Evolutionary conservation across 2,329 filamentous ascomycete genomes (phyloP), one percentile per base, ranked within the genome.

Genomic region (Fusarium cicatricum): DNA sequence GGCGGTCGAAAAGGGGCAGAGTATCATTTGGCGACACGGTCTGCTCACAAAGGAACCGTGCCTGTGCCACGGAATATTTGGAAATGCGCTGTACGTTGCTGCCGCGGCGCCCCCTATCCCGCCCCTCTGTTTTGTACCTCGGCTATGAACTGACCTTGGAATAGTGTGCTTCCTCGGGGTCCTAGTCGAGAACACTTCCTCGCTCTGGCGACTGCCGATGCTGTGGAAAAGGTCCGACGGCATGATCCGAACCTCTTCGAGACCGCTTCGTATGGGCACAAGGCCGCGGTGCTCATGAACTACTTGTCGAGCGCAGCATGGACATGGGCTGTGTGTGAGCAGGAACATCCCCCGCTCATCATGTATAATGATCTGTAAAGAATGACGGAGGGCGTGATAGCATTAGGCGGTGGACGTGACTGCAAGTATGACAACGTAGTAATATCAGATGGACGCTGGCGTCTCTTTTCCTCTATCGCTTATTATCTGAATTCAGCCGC

Each of bases 31-130:
- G 79, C 77, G 82, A 58, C 78, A 82, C 38, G 86, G 86, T 0
- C 67, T 88, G 11, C 72, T 90, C 58, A 85, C 78, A 11, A 89
- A 89, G 60, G 83, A 86, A 64, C 85, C 86, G 2, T 88, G 83
- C 65, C 69, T 90, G 31, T 90, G 87, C 65, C 86, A 90, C 66
- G 84, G 87, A 0, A 84, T 88, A 23, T 79, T 84, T 12, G 85
- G 87, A 8, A 90, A 90, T 66, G 84, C 85, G 14, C 73, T 90
- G 65, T 84, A 79, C 52, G 76, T 84, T 28, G 31, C 26, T 37
- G 32, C 19, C 19, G 9, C 29, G 26, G 78, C 28, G 73, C 75
- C n/a, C 69, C 76, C 47, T 71, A 78, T 34, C 79, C 26, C 46
- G 80, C 59, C 33, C 33, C 29, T 55, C 32, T 26, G n/a, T 40